Evolutionary conservation across 805 yeast species (phyloP).

Genomic region (Wickerhamiella azyma): DNA sequence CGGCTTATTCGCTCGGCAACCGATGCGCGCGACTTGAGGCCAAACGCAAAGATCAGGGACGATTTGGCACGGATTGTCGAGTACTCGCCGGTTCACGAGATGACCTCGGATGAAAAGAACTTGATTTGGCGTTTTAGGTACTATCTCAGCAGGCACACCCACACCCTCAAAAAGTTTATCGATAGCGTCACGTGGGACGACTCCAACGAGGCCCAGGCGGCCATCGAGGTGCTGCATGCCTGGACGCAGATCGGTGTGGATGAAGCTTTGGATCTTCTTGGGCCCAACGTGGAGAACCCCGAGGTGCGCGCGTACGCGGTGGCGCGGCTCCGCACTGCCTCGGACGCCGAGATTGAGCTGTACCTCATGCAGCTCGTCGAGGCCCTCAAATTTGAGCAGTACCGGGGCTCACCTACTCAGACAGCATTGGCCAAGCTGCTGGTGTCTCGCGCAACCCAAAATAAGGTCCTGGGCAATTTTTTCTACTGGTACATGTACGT

Average conservation of each 20-base stretch:
- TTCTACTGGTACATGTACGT: constrained; percentile 89
- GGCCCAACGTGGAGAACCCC: constrained; percentile 60
- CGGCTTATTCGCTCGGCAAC: constrained; percentile 61
- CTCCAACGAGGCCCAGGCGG: constrained; percentile 65
- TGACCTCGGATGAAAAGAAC: constrained; percentile 72
- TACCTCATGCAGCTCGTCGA: constrained; percentile 84
- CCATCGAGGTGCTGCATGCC: constrained; percentile 51
- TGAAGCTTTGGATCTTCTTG: constrained; percentile 73
- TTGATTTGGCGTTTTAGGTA: constrained; percentile 84
- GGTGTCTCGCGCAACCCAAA: constrained; percentile 53
- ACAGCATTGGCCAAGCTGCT: constrained; percentile 41
- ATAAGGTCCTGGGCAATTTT: constrained; percentile 58
- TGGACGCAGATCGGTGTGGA: constrained; percentile 72
- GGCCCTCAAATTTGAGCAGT: constrained; percentile 69
- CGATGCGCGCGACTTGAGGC: constrained; percentile 74
- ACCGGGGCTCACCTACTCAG: constrained; percentile 13
- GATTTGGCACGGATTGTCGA: constrained; percentile 53
- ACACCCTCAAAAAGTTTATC: constrained; percentile 64
- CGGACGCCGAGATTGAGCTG: constrained; percentile 64
- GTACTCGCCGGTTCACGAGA: constrained; percentile 72
- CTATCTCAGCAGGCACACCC: constrained; percentile 54
- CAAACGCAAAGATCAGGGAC: constrained; percentile 69
- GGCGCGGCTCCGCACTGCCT: constrained; percentile 61
- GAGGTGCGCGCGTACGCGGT: constrained; percentile 81
- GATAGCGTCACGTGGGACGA: constrained; percentile 85